Evolutionary conservation across 1,284 basidiomycete species (phyloP).

Genomic region (Fomitopsis betulina): DNA sequence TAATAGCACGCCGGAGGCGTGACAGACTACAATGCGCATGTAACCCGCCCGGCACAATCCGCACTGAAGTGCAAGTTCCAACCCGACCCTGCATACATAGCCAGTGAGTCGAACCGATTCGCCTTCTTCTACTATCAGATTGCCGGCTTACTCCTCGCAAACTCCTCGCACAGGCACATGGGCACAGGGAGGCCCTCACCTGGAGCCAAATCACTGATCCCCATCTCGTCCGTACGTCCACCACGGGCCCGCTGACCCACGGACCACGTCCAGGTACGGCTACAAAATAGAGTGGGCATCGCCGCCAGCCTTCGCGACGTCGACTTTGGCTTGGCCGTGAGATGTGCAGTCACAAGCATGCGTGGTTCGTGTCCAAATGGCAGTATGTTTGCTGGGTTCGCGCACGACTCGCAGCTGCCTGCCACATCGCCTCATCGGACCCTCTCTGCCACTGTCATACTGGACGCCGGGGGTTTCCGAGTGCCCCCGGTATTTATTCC

Average conservation of each 20-base stretch:
- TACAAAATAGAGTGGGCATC: slow-evolving; percentile 2
- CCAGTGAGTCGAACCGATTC: slow-evolving; percentile 1
- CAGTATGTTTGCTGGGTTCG: neutral
- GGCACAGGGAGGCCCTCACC: neutral
- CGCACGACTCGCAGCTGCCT: neutral
- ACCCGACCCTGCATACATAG: neutral
- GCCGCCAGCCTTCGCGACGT: neutral
- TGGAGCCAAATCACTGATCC: neutral
- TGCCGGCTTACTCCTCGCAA: neutral
- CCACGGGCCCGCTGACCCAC: neutral
- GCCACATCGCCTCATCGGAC: neutral
- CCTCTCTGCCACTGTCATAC: neutral
- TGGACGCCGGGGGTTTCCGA: neutral
- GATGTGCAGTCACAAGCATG: neutral
- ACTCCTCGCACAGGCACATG: neutral
- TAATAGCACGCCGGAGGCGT: too few relatives aligned
- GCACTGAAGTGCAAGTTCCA: too few relatives aligned
- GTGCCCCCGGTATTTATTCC: neutral
- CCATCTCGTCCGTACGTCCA: neutral
- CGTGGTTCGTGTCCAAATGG: neutral
- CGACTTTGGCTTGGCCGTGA: neutral
- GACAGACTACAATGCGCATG: too few relatives aligned
- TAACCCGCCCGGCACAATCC: too few relatives aligned
- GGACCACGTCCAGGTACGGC: neutral
- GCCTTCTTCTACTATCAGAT: neutral